Evolutionary conservation across 768 basidiomycete species (phyloP).

Genomic region (Neoboletus magnificus): DNA sequence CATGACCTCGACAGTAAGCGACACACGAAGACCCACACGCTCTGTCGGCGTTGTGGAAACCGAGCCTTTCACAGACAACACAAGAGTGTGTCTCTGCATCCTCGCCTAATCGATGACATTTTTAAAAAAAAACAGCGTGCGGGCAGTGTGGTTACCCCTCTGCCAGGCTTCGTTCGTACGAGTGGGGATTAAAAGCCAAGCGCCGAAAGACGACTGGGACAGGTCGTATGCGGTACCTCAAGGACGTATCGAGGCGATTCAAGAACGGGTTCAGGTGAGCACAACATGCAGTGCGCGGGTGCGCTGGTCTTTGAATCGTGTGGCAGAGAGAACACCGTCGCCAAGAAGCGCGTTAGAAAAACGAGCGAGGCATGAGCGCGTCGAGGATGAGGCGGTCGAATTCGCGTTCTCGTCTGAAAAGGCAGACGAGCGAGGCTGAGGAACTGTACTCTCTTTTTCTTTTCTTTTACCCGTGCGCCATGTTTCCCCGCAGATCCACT

Average conservation of each 20-base stretch:
- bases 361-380: conserved; percentile 44
- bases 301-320: neutral
- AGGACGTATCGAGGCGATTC: conserved; percentile 90
- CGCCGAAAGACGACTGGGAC: conserved; percentile 99
- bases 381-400: neutral
- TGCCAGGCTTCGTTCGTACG: conserved; percentile 92
- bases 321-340: conserved; percentile 82
- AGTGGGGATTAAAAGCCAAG: conserved; percentile 99
- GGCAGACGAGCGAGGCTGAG: neutral
- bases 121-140: conserved; percentile 58
- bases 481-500: conserved; percentile 4
- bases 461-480: conserved; percentile 4
- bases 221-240: conserved; percentile 92
- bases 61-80: conserved; percentile 98
- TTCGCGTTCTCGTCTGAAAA: neutral
- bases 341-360: conserved; percentile 77
- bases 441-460: conserved; percentile 14
- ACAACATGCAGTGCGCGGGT: neutral
- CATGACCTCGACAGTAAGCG: conserved; percentile 63
- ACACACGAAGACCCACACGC: conserved; percentile 95
- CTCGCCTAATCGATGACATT: too few species aligned
- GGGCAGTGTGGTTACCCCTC: conserved; percentile 95
- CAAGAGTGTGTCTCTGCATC: conserved; percentile 65
- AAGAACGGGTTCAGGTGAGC: conserved; percentile 94
- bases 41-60: conserved; percentile 95